Percentiles rank a stretch among this genome's conserved stretches.
Conservation (phyloP, 2,329 filamentous ascomycete genomes). For the Colletotrichum sp. region DNA sequence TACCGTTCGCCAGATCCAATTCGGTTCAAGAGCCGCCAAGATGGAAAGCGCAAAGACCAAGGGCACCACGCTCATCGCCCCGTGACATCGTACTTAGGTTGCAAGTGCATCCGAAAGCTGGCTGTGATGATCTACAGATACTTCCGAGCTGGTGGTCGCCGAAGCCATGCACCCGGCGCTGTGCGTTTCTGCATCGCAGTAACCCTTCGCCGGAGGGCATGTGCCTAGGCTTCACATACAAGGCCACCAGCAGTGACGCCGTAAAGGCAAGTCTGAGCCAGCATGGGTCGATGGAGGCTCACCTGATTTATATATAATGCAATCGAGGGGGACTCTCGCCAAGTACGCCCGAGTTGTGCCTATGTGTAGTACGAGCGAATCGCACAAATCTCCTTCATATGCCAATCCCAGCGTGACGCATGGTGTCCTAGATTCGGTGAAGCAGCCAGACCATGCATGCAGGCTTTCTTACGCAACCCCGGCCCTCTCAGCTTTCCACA, state of each 20-base stretch:
- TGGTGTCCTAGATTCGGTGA: too few relatives aligned
- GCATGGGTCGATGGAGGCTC: background rate
- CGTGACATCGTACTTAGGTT: constrained; percentile 31
- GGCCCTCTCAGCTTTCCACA: too few relatives aligned
- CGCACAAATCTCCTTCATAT: too few relatives aligned
- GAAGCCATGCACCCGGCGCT: constrained; percentile 24
- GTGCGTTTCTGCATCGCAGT: constrained; percentile 54
- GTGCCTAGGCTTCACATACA: constrained; percentile 24
- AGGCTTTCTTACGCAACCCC: too few relatives aligned
- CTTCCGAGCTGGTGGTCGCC: constrained; percentile 64
- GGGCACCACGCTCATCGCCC: constrained; percentile 65
- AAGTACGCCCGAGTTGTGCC: too few relatives aligned
- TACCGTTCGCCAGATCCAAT: constrained; percentile 68
- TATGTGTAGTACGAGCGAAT: too few relatives aligned
- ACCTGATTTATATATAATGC: background rate
- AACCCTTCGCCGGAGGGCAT: constrained; percentile 44
- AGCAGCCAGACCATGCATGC: too few relatives aligned
- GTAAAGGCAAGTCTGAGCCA: constrained; percentile 72
- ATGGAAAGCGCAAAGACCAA: constrained; percentile 75
- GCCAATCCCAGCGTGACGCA: too few relatives aligned
- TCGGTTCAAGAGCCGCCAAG: constrained; percentile 81
- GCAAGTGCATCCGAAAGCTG: constrained; percentile 27
- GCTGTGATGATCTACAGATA: constrained; percentile 78
- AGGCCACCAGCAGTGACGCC: constrained; percentile 48
- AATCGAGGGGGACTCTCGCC: too few relatives aligned